Percentiles rank a stretch among this genome's conserved stretches.
Conservation (phyloP, 108 stramenopile species). For the Stephanodiscus minutulus region DNA sequence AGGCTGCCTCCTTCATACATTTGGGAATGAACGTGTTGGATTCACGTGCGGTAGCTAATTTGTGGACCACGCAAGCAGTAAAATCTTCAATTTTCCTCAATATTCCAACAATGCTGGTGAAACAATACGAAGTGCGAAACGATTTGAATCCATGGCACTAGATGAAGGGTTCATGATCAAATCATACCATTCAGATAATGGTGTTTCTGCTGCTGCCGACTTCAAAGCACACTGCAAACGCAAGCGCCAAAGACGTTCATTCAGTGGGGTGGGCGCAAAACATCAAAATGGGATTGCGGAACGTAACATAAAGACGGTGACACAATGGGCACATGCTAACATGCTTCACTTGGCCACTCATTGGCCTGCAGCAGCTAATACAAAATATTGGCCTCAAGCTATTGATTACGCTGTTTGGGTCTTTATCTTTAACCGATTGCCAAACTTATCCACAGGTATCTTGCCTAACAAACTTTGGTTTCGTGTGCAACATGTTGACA, state of each 20-base stretch:
- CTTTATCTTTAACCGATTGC: slow-evolving; percentile 45
- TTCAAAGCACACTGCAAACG: background rate
- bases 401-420: slow-evolving; percentile 53
- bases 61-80: slow-evolving; percentile 32
- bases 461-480: slow-evolving; percentile 36
- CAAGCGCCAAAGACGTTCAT: slow-evolving; percentile 11
- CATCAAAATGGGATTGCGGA: slow-evolving; percentile 66
- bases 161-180: background rate
- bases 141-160: slow-evolving; percentile 5
- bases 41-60: slow-evolving; percentile 53
- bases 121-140: background rate
- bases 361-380: slow-evolving; percentile 35
- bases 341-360: slow-evolving; percentile 46
- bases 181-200: slow-evolving; percentile 13
- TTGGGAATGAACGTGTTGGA: slow-evolving; percentile 8
- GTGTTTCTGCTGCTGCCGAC: background rate
- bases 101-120: slow-evolving; percentile 18
- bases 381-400: slow-evolving; percentile 52
- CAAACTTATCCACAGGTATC: slow-evolving; percentile 9
- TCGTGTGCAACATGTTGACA: background rate
- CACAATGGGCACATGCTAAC: slow-evolving; percentile 43
- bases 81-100: slow-evolving; percentile 28
- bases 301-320: slow-evolving; percentile 40
- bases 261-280: slow-evolving; percentile 57
- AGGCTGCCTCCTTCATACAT: slow-evolving; percentile 39